A percentile compares a stretch with the other conserved stretches of the same genome.
Conservation (phyloP, 108 stramenopile species). For the Cyclotella baltica region DNA sequence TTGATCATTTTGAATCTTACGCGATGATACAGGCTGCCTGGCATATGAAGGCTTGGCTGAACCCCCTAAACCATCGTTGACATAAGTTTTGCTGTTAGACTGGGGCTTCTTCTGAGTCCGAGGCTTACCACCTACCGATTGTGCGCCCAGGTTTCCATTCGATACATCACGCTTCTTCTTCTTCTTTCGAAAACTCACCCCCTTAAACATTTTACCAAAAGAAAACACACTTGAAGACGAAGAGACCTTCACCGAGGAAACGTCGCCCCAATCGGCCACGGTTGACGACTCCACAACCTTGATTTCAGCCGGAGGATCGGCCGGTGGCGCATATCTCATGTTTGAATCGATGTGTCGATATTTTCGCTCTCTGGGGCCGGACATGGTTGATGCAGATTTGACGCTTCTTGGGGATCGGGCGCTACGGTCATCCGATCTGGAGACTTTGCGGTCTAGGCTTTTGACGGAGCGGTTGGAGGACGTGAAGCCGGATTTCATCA, state of each 20-base stretch:
- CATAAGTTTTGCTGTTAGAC: too few species aligned
- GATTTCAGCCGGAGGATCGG: slow-evolving; percentile 3
- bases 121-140: too few species aligned
- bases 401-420: neutral
- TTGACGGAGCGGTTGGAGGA: neutral
- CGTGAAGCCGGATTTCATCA: neutral
- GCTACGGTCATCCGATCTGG: neutral
- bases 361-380: neutral
- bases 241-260: neutral
- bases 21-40: too few species aligned
- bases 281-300: neutral
- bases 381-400: neutral
- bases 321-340: neutral
- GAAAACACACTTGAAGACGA: neutral
- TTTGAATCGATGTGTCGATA: neutral
- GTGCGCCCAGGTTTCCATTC: too few species aligned
- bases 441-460: neutral
- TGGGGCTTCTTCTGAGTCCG: too few species aligned
- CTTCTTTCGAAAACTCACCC: slow-evolving; percentile 10
- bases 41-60: too few species aligned
- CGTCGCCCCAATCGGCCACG: neutral
- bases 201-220: neutral
- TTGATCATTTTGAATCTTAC: too few species aligned
- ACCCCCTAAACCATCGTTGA: too few species aligned
- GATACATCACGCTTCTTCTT: too few species aligned